phyloP scores from a whole-genome alignment of 2,329 filamentous ascomycete genomes.

The Pseudogymnoascus sp. region DNA sequence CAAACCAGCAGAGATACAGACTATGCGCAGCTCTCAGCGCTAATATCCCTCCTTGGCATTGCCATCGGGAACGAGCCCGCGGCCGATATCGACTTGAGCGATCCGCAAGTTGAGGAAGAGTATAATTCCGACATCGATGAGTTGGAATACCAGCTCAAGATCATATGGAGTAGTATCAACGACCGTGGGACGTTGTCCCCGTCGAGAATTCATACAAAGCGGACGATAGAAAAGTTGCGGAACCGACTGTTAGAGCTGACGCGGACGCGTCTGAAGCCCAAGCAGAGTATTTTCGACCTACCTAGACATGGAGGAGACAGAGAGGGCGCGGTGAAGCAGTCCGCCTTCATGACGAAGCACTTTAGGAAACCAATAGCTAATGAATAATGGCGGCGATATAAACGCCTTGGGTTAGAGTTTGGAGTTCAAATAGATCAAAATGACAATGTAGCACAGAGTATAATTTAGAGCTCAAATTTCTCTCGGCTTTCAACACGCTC shows the following conservation, averaged over 20 bases:
- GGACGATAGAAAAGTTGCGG: slow-evolving; percentile 64
- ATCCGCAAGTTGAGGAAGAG: slow-evolving; percentile 34
- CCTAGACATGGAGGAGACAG: not conserved
- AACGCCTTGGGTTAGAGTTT: not conserved
- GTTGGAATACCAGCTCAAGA: slow-evolving; percentile 53
- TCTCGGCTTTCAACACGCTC: slow-evolving; percentile 6
- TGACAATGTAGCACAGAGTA: not conserved
- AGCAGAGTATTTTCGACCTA: slow-evolving; percentile 28
- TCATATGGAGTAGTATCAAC: slow-evolving; percentile 55
- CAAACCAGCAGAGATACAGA: slow-evolving; percentile 50
- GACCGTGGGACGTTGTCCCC: slow-evolving; percentile 68
- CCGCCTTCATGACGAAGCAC: slow-evolving; percentile 4
- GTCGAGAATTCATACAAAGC: slow-evolving; percentile 69
- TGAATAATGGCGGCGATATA: not conserved
- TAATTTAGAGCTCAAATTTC: slow-evolving; percentile 8
- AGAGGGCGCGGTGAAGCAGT: slow-evolving; percentile 5
- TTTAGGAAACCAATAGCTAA: slow-evolving; percentile 24
- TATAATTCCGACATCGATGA: slow-evolving; percentile 69
- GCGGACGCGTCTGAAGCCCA: slow-evolving; percentile 62
- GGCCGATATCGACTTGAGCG: slow-evolving; percentile 25
- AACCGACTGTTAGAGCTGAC: slow-evolving; percentile 64
- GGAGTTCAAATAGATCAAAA: slow-evolving; percentile 1
- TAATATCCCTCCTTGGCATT: slow-evolving; percentile 63
- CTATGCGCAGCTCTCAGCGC: slow-evolving; percentile 60
- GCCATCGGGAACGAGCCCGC: slow-evolving; percentile 59